These are phyloP conservation scores for Porpolomopsis calyptriformis DNA, from an alignment of 768 basidiomycete species.

Conservation along the genomic window DNA sequence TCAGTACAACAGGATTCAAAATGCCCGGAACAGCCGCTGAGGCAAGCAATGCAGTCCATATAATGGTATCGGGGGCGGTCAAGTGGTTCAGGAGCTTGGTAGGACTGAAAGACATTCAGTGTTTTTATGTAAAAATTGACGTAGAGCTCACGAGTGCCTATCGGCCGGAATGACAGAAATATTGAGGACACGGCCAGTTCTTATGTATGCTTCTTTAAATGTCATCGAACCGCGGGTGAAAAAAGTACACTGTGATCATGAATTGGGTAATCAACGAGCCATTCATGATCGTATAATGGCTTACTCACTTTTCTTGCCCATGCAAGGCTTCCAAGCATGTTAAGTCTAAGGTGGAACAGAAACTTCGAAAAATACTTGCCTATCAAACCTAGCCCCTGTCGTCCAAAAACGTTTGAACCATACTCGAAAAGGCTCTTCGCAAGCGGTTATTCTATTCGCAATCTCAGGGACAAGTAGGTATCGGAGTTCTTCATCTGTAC, in stretches of 20 bases:
- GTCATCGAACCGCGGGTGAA: slow-evolving; percentile 92
- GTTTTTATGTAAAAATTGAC: slow-evolving; percentile 10
- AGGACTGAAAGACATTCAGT: slow-evolving; percentile 40
- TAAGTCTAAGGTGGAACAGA: background rate
- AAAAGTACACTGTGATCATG: slow-evolving; percentile 52
- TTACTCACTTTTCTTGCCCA: slow-evolving; percentile 80
- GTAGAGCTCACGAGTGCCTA: slow-evolving; percentile 56
- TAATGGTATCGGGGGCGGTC: slow-evolving; percentile 86
- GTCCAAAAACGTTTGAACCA: slow-evolving; percentile 66
- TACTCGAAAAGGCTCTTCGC: slow-evolving; percentile 61
- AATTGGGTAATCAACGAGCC: background rate
- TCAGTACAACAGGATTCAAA: slow-evolving; percentile 86
- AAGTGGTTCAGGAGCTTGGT: slow-evolving; percentile 94
- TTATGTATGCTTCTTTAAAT: slow-evolving; percentile 87
- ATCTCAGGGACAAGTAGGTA: slow-evolving; percentile 69
- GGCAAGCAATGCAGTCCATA: slow-evolving; percentile 73
- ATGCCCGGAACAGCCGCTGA: slow-evolving; percentile 95
- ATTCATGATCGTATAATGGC: background rate
- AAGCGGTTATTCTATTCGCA: slow-evolving; percentile 74
- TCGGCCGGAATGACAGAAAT: slow-evolving; percentile 89
- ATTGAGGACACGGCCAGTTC: slow-evolving; percentile 89
- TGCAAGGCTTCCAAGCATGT: slow-evolving; percentile 34
- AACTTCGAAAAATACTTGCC: background rate
- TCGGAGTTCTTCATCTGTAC: slow-evolving; percentile 81
- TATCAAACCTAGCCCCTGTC: slow-evolving; percentile 92